These are phyloP conservation scores for Alternaria panax DNA, from an alignment of 2,329 filamentous ascomycete genomes.

Conservation along the genomic window DNA sequence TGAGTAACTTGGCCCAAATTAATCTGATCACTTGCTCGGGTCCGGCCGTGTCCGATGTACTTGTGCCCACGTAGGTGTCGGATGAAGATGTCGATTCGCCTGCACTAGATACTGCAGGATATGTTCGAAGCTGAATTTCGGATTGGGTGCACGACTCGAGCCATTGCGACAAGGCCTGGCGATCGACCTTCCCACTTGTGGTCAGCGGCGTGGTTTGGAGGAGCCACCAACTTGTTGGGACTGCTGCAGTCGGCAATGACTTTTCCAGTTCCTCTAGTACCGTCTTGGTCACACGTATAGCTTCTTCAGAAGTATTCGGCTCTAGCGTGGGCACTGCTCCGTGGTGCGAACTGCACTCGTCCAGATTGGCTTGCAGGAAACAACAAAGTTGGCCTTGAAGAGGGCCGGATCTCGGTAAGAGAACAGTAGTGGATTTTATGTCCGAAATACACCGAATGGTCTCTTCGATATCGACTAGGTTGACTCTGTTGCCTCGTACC, in stretches of 20 bases:
- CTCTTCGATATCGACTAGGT: background rate
- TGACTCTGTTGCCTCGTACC: background rate
- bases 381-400: background rate
- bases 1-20: background rate
- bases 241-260: background rate
- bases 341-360: background rate
- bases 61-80: background rate
- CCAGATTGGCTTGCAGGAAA: background rate
- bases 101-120: background rate
- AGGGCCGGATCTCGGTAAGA: background rate
- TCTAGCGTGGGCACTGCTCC: background rate
- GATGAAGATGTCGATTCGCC: background rate
- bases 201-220: background rate
- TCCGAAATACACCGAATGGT: background rate
- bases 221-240: background rate
- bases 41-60: background rate
- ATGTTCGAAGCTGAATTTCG: background rate
- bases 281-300: background rate
- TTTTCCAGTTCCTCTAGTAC: background rate
- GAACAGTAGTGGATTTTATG: background rate
- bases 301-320: background rate
- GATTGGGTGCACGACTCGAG: background rate
- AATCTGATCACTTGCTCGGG: background rate
- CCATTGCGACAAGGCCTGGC: background rate
- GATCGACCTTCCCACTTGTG: background rate